Conservation (phyloP, 345 rosid species). For the Tarenaya hassleriana region DNA sequence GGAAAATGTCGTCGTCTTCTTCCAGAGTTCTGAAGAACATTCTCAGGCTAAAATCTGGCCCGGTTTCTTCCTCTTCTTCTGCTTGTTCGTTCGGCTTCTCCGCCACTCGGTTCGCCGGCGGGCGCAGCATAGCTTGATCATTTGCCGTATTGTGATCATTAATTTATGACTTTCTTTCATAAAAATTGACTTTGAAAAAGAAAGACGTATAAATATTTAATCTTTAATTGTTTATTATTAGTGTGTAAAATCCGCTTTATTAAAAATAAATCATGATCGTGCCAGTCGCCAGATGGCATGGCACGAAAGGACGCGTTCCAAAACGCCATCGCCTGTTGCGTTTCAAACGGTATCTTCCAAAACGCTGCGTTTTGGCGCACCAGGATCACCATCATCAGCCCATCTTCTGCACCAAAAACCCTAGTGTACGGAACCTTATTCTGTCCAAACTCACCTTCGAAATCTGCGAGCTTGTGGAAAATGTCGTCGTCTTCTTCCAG, state of each 20-base stretch:
- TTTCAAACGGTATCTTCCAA: background rate
- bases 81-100: conserved; percentile 8
- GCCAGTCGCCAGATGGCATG: too few species aligned
- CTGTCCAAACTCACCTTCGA: background rate
- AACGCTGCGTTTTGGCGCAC: background rate
- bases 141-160: too few species aligned
- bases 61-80: conserved; percentile 10
- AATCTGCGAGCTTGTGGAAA: background rate
- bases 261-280: too few species aligned
- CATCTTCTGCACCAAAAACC: conserved; percentile 12
- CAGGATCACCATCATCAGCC: background rate
- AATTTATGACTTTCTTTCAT: too few species aligned
- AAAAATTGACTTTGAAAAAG: too few species aligned
- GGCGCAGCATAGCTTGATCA: too few species aligned
- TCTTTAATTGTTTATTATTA: too few species aligned
- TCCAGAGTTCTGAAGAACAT: conserved; percentile 16
- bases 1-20: conserved; percentile 21
- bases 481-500: conserved; percentile 23
- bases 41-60: conserved; percentile 11
- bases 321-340: too few species aligned
- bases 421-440: conserved; percentile 7
- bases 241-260: too few species aligned
- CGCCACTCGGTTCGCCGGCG: conserved; percentile 16
- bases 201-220: too few species aligned
- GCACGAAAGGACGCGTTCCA: too few species aligned